Percentiles rank a stretch among this genome's conserved stretches.
These are phyloP conservation scores for Tylopilus vinaceipallidus DNA, from an alignment of 768 basidiomycete genomes.

Conservation along the genomic window DNA sequence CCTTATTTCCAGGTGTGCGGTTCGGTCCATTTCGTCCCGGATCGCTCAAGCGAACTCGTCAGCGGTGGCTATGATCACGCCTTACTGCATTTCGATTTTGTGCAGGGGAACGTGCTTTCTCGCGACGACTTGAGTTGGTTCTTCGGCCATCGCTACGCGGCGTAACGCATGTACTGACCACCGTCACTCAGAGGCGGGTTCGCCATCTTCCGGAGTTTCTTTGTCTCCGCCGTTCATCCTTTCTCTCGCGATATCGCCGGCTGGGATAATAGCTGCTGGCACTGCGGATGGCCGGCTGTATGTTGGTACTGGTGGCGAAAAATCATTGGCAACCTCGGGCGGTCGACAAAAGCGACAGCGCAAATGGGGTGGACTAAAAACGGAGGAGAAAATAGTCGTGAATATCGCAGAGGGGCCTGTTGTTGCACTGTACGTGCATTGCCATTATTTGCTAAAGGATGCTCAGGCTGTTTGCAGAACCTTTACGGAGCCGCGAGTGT, in stretches of 20 bases:
- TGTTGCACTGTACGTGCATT: constrained; percentile 56
- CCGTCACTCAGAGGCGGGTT: constrained; percentile 33
- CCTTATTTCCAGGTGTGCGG: constrained; percentile 58
- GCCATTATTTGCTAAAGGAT: background rate
- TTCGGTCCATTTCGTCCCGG: constrained; percentile 67
- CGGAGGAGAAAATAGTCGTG: constrained; percentile 41
- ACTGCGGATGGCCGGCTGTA: constrained; percentile 76
- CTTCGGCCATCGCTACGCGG: background rate
- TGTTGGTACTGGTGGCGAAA: constrained; percentile 69
- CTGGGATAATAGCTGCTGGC: constrained; percentile 63
- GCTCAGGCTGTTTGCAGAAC: constrained; percentile 35
- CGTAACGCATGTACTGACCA: background rate
- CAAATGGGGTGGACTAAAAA: constrained; percentile 71
- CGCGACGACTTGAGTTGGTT: constrained; percentile 55
- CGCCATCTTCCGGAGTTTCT: constrained; percentile 46
- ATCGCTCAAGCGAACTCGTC: constrained; percentile 66
- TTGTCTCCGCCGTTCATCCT: constrained; percentile 76
- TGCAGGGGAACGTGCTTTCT: constrained; percentile 55
- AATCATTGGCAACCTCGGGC: constrained; percentile 22
- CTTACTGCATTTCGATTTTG: constrained; percentile 66
- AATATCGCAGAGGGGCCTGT: constrained; percentile 73
- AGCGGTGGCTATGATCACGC: constrained; percentile 76
- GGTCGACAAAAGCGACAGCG: constrained; percentile 52
- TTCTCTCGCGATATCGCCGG: constrained; percentile 55
- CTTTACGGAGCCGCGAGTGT: constrained; percentile 44